A percentile compares a stretch with the other conserved stretches of the same genome.
Evolutionary conservation across 163 green algal species (phyloP).

Genomic region (Scenedesmus sp.): DNA sequence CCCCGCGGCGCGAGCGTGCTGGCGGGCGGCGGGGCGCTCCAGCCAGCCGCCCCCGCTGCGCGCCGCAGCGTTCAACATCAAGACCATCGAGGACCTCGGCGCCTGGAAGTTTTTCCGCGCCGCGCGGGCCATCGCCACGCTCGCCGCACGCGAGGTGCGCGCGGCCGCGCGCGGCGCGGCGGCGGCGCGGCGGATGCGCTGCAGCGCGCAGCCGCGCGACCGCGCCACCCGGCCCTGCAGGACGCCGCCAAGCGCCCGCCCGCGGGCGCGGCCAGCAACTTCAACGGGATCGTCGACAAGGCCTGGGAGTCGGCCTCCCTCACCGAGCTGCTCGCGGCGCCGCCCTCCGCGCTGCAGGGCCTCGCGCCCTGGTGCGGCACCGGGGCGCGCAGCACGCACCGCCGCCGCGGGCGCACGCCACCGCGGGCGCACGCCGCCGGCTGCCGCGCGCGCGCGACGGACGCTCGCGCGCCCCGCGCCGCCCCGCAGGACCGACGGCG

Average conservation of each 20-base stretch:
- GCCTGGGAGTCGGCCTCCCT: conserved; percentile 6
- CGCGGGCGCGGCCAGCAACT: conserved; percentile 5
- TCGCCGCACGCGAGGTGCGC: conserved; percentile 31
- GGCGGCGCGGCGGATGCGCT: too few relatives aligned
- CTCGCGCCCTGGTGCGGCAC: conserved; percentile 23
- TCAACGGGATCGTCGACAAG: conserved; percentile 42
- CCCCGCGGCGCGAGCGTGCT: neutral
- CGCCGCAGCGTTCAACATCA: conserved; percentile 30
- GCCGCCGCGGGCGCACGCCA: too few relatives aligned
- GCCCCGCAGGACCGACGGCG: conserved; percentile 20
- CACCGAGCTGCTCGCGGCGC: conserved; percentile 22
- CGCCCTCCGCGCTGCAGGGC: conserved; percentile 37
- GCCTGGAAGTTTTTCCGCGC: conserved; percentile 39
- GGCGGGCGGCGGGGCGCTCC: neutral
- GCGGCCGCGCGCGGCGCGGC: too few relatives aligned
- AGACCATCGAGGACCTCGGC: conserved; percentile 36
- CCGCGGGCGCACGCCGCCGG: too few relatives aligned
- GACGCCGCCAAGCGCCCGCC: conserved; percentile 1
- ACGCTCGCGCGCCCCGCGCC: too few relatives aligned
- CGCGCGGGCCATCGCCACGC: conserved; percentile 28
- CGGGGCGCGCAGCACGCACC: too few relatives aligned
- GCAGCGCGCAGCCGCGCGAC: too few relatives aligned
- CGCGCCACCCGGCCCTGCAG: too few relatives aligned
- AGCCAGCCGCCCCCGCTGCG: neutral
- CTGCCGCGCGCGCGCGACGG: too few relatives aligned